Percentiles rank a stretch among this genome's conserved stretches.
These are phyloP conservation scores for Botrytis aclada DNA, from an alignment of 2,329 filamentous ascomycete species.

Conservation along the genomic window DNA sequence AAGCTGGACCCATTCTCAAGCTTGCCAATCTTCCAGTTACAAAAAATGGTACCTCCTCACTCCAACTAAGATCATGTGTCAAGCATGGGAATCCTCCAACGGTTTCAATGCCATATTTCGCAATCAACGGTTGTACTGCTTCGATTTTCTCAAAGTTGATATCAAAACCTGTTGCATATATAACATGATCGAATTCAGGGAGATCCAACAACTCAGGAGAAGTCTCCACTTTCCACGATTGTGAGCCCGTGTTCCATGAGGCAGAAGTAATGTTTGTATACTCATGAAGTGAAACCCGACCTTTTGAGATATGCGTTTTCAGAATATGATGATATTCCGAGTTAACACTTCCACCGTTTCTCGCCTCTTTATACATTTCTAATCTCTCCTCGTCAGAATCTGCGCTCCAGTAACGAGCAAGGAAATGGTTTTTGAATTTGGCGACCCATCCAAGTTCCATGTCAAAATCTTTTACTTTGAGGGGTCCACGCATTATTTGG, in stretches of 20 bases:
- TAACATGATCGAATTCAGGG: slow-evolving; percentile 43
- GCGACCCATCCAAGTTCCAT: slow-evolving; percentile 75
- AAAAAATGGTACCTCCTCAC: slow-evolving; percentile 68
- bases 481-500: slow-evolving; percentile 61
- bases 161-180: slow-evolving; percentile 64
- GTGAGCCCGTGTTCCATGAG: slow-evolving; percentile 46
- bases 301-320: slow-evolving; percentile 17
- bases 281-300: slow-evolving; percentile 24
- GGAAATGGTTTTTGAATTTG: slow-evolving; percentile 75
- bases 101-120: slow-evolving; percentile 58
- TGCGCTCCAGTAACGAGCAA: slow-evolving; percentile 73
- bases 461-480: slow-evolving; percentile 71
- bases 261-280: slow-evolving; percentile 45
- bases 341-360: slow-evolving; percentile 78
- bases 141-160: slow-evolving; percentile 60
- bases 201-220: slow-evolving; percentile 49
- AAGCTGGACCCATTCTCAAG: slow-evolving; percentile 67
- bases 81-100: slow-evolving; percentile 68
- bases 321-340: slow-evolving; percentile 34
- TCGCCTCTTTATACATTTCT: slow-evolving; percentile 61
- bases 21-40: slow-evolving; percentile 65
- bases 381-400: slow-evolving; percentile 68
- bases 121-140: slow-evolving; percentile 57
- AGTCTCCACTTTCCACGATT: slow-evolving; percentile 49
- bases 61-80: slow-evolving; percentile 75